Base-by-base conservation (phyloP, 2,329 filamentous ascomycete genomes). In the Fusarium robinianum region DNA sequence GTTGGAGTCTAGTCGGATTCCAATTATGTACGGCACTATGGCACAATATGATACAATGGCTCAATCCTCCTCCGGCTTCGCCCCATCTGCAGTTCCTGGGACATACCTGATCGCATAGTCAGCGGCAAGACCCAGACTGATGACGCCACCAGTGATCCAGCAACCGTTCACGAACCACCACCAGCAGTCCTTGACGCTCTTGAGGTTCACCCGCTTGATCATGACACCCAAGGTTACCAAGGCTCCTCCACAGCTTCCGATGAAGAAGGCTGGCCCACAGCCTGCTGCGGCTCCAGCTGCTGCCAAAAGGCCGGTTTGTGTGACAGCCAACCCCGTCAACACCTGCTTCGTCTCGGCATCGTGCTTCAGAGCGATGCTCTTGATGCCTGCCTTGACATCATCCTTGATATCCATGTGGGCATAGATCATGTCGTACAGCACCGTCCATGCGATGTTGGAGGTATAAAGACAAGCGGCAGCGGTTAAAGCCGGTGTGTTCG, bases 341-440 rank as follows among this genome's bases (percentile, higher is more conserved):
- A 95, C 83, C 38, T 81, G 72, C 68, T 94, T 95, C 2, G 88
- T 91, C 49, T 90, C 78, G 5, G 79, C 76, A 51, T 88, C 85
- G 57, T 95, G 88, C 64, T 86, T 85, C 25, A 95, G 73, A 2
- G 87, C 90, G 57, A 95, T 94, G 61, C 85, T 89, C 73, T 92
- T 95, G 70, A 95, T 94, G 7, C 90, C 90, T 0, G 85, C 89
- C 67, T 90, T 90, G 49, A 77, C 83, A 63, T 95, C 90, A 58
- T 95, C 89, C 61, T 85, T 85, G 66, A 92, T 86, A 61, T 95
- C 90, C 84, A 94, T 92, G 65, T 95, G 90, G 10, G 90, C 90
- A 67, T 95, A 95, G 21, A 95, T 90, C 82, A 94, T 95, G 66
- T 95, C 90, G 66, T 95, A 95, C 25, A 95, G 70, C 17, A 95